Evolutionary conservation across 352 stramenopile genomes (phyloP), one percentile per base, ranked within the genome.

Genomic region (Globisporangium nagaii): DNA sequence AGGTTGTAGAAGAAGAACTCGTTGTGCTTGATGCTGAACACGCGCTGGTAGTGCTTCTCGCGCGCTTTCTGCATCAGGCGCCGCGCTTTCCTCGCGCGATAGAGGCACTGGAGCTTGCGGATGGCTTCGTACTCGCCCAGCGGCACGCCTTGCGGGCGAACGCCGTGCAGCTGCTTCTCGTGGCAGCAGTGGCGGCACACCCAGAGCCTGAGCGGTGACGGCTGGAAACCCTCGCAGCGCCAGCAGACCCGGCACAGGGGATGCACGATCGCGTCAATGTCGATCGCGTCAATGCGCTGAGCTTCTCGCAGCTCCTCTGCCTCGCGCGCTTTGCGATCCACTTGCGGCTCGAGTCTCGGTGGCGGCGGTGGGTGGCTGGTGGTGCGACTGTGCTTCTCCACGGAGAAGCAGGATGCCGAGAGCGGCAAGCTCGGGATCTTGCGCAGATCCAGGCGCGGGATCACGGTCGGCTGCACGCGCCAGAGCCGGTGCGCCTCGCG

Each of bases 1-100:
- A 79, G 49, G 43, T 92, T 88, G 69, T 86, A 90, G 60, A 77
- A 88, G 58, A 92, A 92, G 48, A 92, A 92, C 10, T 66, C 57
- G 44, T 84, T 65, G 73, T 92, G 81, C 3, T 65, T 63, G 53
- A 90, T 88, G 32, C 75, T 88, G 60, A 88, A 92, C 10, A 92
- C 68, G 13, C 77, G 67, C 56, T 92, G 75, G 48, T 88, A 86
- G 35, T 76, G 75, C 49, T 78, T 71, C 48, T 88, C 75, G 22
- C 79, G 62, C 7, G 75, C 71, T 36, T 62, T 65, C 28, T 89
- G 70, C 32, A 92, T 47, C 19, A 88, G 55, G 0, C 65, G 62
- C 17, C 72, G 63, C 19, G 77, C 79, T 46, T 75, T 66, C 27
- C 61, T 61, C 2, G 76, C 79, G 22, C 81, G 77, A 41, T 72